Conservation (phyloP, 768 basidiomycete species). For the Postia placenta region DNA sequence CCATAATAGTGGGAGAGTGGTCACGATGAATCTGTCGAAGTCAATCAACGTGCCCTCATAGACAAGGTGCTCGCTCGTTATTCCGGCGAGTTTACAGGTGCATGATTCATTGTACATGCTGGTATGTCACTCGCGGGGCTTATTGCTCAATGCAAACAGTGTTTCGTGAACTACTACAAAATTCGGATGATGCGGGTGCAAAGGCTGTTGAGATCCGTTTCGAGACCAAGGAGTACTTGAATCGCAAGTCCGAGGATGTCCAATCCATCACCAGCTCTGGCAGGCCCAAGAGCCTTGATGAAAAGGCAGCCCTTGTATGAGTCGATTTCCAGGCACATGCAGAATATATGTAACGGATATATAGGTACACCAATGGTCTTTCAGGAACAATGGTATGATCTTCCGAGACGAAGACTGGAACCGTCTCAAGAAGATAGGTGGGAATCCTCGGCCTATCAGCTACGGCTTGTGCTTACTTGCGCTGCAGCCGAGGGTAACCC, state of each 20-base stretch:
- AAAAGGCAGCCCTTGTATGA: slow-evolving; percentile 57
- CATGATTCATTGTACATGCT: too few species aligned
- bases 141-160: too few species aligned
- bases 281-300: slow-evolving; percentile 38
- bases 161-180: slow-evolving; percentile 86
- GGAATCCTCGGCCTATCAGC: background rate
- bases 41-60: slow-evolving; percentile 93
- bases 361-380: slow-evolving; percentile 76
- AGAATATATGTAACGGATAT: background rate
- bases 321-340: background rate
- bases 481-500: slow-evolving; percentile 83
- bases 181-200: slow-evolving; percentile 88
- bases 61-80: slow-evolving; percentile 97
- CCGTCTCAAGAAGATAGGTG: slow-evolving; percentile 84
- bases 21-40: slow-evolving; percentile 78
- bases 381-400: slow-evolving; percentile 80
- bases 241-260: slow-evolving; percentile 17
- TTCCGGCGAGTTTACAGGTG: slow-evolving; percentile 86
- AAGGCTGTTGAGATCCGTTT: slow-evolving; percentile 75
- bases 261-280: slow-evolving; percentile 1
- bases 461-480: background rate
- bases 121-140: too few species aligned
- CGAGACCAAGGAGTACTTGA: slow-evolving; percentile 51
- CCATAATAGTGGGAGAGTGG: slow-evolving; percentile 45
- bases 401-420: slow-evolving; percentile 89